phyloP scores from a whole-genome alignment of 306 rosid genomes.

The Acmispon strigosus region DNA sequence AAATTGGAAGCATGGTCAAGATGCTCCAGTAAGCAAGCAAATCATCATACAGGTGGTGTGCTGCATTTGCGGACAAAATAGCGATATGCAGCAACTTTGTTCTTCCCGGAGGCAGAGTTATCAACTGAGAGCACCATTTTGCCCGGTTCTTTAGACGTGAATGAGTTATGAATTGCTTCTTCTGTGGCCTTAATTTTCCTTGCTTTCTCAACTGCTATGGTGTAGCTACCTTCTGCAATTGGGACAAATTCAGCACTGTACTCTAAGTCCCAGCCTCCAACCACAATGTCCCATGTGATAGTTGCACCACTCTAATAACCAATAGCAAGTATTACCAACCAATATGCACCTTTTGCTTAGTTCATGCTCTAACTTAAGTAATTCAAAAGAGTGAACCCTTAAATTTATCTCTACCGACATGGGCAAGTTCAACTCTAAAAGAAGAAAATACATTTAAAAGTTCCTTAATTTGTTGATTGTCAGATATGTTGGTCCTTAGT shows the following conservation, averaged over 20 bases:
- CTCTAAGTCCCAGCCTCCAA: slow-evolving; percentile 90
- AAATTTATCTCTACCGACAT: no score
- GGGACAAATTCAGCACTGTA: slow-evolving; percentile 86
- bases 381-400: not conserved
- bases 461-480: no score
- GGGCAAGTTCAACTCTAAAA: no score
- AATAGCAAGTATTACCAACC: not conserved
- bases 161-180: slow-evolving; percentile 76
- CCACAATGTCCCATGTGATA: slow-evolving; percentile 86
- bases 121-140: slow-evolving; percentile 81
- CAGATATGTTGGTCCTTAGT: no score
- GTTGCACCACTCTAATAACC: slow-evolving; percentile 57
- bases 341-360: not conserved
- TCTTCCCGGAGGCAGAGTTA: slow-evolving; percentile 68
- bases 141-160: slow-evolving; percentile 57
- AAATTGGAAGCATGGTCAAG: no score
- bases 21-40: not conserved
- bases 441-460: no score
- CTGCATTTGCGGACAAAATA: slow-evolving; percentile 58
- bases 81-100: slow-evolving; percentile 88
- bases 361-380: not conserved
- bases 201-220: slow-evolving; percentile 62
- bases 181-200: slow-evolving; percentile 53
- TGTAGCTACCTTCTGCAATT: slow-evolving; percentile 59
- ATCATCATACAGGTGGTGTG: slow-evolving; percentile 17